These are phyloP conservation scores for Trichoderma afroharzianum DNA, from an alignment of 2,329 filamentous ascomycete genomes.

Conservation along the genomic window DNA sequence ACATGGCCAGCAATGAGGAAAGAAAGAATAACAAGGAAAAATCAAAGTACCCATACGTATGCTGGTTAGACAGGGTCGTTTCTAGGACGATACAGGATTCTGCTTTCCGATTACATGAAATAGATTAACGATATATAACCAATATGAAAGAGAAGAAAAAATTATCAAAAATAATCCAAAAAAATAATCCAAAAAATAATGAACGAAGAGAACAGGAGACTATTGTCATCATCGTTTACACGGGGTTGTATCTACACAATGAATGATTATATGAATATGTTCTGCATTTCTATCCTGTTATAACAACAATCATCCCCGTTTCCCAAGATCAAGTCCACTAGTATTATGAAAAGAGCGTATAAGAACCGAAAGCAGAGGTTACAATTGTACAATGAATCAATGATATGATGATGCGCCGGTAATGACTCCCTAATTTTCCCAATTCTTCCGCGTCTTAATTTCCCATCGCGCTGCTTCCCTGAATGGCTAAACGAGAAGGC, in stretches of 20 bases:
- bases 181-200: neutral
- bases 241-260: neutral
- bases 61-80: neutral
- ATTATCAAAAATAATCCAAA: neutral
- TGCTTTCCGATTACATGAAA: neutral
- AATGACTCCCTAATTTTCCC: constrained; percentile 24
- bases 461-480: constrained; percentile 22
- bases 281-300: constrained; percentile 24
- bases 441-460: constrained; percentile 22
- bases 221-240: neutral
- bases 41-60: neutral
- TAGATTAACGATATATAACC: neutral
- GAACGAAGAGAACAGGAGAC: neutral
- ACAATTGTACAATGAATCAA: constrained; percentile 18
- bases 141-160: neutral
- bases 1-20: neutral
- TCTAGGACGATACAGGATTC: neutral
- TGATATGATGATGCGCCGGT: constrained; percentile 24
- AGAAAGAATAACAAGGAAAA: neutral
- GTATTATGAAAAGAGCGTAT: constrained; percentile 7
- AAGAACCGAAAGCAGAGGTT: constrained; percentile 5
- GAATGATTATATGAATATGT: neutral
- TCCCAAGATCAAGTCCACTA: neutral
- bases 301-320: constrained; percentile 21
- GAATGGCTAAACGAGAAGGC: constrained; percentile 4